A percentile compares a stretch with the other conserved stretches of the same genome.
phyloP scores from a whole-genome alignment of 306 rosid species.

The Fagus sylvatica region DNA sequence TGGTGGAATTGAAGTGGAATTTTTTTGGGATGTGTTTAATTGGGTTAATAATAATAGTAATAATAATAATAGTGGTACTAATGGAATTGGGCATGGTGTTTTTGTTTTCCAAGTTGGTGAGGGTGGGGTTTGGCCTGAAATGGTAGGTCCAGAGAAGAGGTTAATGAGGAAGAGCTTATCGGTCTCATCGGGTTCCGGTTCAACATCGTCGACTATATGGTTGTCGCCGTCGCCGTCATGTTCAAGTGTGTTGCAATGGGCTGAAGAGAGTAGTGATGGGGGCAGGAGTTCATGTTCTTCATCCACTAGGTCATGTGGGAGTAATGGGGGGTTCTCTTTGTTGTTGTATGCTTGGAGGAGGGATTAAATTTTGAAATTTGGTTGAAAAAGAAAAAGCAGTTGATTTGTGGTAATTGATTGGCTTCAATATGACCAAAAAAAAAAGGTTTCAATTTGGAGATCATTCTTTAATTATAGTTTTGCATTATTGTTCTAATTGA shows the following conservation, averaged over 20 bases:
- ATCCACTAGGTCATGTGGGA: slow-evolving; percentile 57
- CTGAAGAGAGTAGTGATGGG: slow-evolving; percentile 82
- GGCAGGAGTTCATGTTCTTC: slow-evolving; percentile 85
- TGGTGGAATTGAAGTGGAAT: slow-evolving; percentile 66
- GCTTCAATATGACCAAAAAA: not conserved
- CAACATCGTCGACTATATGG: slow-evolving; percentile 18
- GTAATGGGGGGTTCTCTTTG: slow-evolving; percentile 69
- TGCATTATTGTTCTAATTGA: not conserved
- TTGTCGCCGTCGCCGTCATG: slow-evolving; percentile 38
- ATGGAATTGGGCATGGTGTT: slow-evolving; percentile 57
- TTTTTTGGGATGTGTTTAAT: slow-evolving; percentile 78
- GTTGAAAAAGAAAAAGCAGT: not conserved
- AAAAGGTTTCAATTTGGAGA: not conserved
- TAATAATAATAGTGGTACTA: not conserved
- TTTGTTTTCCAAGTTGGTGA: slow-evolving; percentile 80
- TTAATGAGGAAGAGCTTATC: slow-evolving; percentile 62
- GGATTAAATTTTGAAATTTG: slow-evolving; percentile 30
- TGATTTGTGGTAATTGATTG: slow-evolving; percentile 1
- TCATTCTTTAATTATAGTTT: not conserved
- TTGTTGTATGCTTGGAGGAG: slow-evolving; percentile 76
- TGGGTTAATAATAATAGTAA: slow-evolving; percentile 50
- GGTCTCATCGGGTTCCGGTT: slow-evolving; percentile 21
- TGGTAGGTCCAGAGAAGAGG: slow-evolving; percentile 70
- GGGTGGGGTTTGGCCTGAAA: slow-evolving; percentile 75
- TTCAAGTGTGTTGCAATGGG: slow-evolving; percentile 75